phyloP scores from a whole-genome alignment of 768 basidiomycete genomes.

The Megacollybia marginata region DNA sequence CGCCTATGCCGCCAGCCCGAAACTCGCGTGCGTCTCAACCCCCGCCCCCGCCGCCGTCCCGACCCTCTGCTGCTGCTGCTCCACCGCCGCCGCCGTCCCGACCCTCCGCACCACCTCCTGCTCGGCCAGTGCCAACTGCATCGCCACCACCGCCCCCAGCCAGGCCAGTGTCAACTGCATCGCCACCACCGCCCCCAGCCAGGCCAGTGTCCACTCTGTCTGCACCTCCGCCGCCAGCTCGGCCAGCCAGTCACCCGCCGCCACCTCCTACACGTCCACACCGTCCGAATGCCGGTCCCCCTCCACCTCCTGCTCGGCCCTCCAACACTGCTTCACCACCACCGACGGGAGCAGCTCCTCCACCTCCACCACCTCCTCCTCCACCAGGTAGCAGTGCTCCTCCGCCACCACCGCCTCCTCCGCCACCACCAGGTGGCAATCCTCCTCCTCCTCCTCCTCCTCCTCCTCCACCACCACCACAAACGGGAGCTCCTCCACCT shows the following conservation, averaged over 20 bases:
- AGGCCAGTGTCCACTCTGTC: slow-evolving; percentile 22
- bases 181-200: slow-evolving; percentile 23
- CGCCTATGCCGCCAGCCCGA: background rate
- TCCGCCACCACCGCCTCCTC: slow-evolving; percentile 38
- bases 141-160: slow-evolving; percentile 24
- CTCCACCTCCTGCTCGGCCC: slow-evolving; percentile 13
- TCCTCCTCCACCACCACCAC: slow-evolving; percentile 43
- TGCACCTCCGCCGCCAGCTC: slow-evolving; percentile 23
- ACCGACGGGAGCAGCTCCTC: background rate
- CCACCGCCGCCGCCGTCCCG: slow-evolving; percentile 27
- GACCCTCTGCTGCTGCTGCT: slow-evolving; percentile 26
- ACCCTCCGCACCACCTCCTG: slow-evolving; percentile 29
- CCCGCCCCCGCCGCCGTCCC: slow-evolving; percentile 23
- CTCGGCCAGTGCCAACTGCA: slow-evolving; percentile 28
- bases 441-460: slow-evolving; percentile 29
- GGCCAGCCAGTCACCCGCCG: slow-evolving; percentile 16
- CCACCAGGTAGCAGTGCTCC: slow-evolving; percentile 6
- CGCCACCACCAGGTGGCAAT: slow-evolving; percentile 17
- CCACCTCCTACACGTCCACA: slow-evolving; percentile 17
- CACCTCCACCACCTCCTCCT: background rate
- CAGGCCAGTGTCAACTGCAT: slow-evolving; percentile 21
- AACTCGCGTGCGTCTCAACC: slow-evolving; percentile 16
- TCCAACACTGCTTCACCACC: slow-evolving; percentile 12
- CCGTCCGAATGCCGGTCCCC: slow-evolving; percentile 9
- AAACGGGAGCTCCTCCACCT: slow-evolving; percentile 24